Conservation (phyloP, 805 yeast species). For the Grigorovia transvaalensis region DNA sequence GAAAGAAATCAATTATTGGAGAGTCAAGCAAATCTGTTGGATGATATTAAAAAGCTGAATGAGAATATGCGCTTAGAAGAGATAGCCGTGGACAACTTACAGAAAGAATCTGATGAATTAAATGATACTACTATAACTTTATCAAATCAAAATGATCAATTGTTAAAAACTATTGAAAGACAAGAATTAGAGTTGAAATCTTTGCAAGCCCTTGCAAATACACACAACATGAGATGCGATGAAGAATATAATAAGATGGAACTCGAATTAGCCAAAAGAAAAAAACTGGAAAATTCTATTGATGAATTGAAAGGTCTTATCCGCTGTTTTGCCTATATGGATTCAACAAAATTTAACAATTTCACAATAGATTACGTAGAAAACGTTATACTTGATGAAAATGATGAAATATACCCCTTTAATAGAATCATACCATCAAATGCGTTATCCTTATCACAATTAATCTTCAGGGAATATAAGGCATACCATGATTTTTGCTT, state of each 20-base stretch:
- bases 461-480: constrained; percentile 20
- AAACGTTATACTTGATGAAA: constrained; percentile 4
- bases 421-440: constrained; percentile 18
- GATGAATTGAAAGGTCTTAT: constrained; percentile 30
- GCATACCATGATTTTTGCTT: constrained; percentile 23
- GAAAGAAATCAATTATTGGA: background rate
- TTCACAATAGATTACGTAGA: constrained; percentile 12
- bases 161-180: background rate
- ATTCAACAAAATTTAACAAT: constrained; percentile 1
- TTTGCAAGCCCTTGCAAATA: constrained; percentile 1
- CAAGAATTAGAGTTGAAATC: background rate
- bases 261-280: constrained; percentile 21
- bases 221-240: constrained; percentile 2
- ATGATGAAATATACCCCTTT: constrained; percentile 7
- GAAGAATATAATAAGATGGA: constrained; percentile 6
- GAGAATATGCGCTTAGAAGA: background rate
- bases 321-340: constrained; percentile 23
- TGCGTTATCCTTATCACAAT: constrained; percentile 11
- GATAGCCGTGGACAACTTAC: background rate
- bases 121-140: background rate
- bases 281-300: constrained; percentile 41
- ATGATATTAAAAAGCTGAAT: background rate
- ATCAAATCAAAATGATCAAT: background rate
- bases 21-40: background rate
- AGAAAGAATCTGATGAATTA: constrained; percentile 2